Percentiles rank a stretch among this genome's conserved stretches.
phyloP scores from a whole-genome alignment of 2,329 filamentous ascomycete genomes.

The Claviceps cyperi region DNA sequence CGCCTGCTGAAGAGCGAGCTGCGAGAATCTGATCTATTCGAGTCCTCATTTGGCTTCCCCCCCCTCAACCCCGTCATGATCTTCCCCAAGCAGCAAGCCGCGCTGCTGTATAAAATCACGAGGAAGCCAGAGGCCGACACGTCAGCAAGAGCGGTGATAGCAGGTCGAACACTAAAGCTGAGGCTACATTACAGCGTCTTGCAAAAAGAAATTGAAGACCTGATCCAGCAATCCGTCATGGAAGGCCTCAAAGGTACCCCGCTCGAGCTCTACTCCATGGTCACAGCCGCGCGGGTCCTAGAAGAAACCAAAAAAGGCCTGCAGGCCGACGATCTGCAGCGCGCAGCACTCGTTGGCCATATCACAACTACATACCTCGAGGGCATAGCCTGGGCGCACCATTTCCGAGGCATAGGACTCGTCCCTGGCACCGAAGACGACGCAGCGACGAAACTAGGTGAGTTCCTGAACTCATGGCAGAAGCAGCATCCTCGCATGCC shows the following conservation, averaged over 20 bases:
- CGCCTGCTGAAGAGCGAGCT: constrained; percentile 59
- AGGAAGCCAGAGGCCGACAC: constrained; percentile 32
- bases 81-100: constrained; percentile 70
- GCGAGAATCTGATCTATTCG: constrained; percentile 53
- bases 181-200: constrained; percentile 63
- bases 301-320: constrained; percentile 29
- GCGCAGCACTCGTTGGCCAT: constrained; percentile 36
- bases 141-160: constrained; percentile 10
- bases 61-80: constrained; percentile 44
- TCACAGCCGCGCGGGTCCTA: constrained; percentile 30
- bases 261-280: constrained; percentile 30
- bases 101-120: constrained; percentile 64
- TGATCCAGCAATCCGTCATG: constrained; percentile 30
- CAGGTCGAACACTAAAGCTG: constrained; percentile 43
- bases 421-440: constrained; percentile 21
- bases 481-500: constrained; percentile 14
- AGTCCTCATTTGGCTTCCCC: constrained; percentile 43
- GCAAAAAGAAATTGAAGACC: constrained; percentile 52
- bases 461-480: constrained; percentile 21
- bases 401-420: constrained; percentile 35
- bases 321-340: constrained; percentile 38
- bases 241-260: constrained; percentile 24
- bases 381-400: constrained; percentile 30
- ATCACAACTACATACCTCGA: constrained; percentile 34
- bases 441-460: constrained; percentile 13